phyloP scores from a whole-genome alignment of 1,139 yeast species.

The Kodamaea derodonti region DNA sequence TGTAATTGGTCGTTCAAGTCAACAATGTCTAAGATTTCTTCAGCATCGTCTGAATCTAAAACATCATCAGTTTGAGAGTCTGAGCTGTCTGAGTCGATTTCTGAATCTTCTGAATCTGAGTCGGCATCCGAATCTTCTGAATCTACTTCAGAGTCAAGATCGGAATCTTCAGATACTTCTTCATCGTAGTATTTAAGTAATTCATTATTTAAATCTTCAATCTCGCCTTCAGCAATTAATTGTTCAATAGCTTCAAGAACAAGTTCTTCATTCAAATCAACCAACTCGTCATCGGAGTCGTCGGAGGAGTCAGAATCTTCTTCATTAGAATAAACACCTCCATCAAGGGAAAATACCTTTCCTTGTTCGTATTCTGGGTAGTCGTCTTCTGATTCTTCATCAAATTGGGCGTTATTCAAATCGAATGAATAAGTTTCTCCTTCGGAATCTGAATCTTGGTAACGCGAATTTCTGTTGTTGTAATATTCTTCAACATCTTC shows the following conservation, averaged over 20 bases:
- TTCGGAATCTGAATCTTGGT: no score
- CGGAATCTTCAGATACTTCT: conserved; percentile 15
- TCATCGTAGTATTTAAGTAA: conserved; percentile 37
- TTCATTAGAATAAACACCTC: conserved; percentile 6
- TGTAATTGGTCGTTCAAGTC: conserved; percentile 36
- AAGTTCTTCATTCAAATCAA: conserved; percentile 38
- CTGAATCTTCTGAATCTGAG: conserved; percentile 14
- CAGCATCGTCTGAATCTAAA: conserved; percentile 18
- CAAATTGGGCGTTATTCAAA: no score
- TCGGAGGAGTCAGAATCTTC: conserved; percentile 11
- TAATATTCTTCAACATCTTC: conserved; percentile 11
- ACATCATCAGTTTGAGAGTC: conserved; percentile 9
- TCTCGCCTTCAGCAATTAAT: conserved; percentile 34
- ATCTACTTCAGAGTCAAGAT: conserved; percentile 1
- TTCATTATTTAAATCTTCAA: conserved; percentile 39
- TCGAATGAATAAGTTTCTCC: conserved; percentile 21
- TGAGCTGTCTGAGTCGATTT: conserved; percentile 10
- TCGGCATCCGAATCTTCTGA: conserved; percentile 14
- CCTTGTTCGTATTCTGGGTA: conserved; percentile 8
- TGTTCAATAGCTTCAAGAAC: conserved; percentile 32
- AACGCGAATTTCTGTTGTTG: no score
- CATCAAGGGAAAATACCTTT: neutral
- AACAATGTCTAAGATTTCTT: conserved; percentile 30
- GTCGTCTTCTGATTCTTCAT: conserved; percentile 9
- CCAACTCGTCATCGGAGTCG: conserved; percentile 14